Evolutionary conservation across 2,329 filamentous ascomycete species (phyloP).

Genomic region (Curvularia lunata): DNA sequence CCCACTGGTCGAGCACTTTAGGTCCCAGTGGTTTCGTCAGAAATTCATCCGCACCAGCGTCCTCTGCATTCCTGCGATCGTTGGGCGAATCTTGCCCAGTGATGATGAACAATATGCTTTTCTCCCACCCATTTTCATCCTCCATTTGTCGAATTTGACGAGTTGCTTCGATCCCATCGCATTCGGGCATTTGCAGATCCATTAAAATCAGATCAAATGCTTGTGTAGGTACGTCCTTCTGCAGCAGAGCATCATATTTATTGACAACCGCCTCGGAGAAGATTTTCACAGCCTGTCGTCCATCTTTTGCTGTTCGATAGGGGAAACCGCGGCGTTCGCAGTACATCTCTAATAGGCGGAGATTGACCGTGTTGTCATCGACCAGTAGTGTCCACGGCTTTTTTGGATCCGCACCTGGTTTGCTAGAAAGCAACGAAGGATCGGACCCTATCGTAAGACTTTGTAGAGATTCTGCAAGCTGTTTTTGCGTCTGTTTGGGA

Average conservation of each 20-base stretch:
- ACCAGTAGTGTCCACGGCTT: conserved; percentile 50
- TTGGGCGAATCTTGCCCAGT: conserved; percentile 42
- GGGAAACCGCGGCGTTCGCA: conserved; percentile 51
- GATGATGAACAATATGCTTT: conserved; percentile 42
- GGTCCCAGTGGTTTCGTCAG: conserved; percentile 43
- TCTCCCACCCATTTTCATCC: conserved; percentile 26
- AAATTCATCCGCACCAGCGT: conserved; percentile 42
- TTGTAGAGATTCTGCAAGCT: conserved; percentile 20
- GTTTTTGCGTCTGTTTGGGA: conserved; percentile 11
- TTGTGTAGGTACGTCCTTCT: conserved; percentile 4
- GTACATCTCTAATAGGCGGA: conserved; percentile 57
- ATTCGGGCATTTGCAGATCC: conserved; percentile 53
- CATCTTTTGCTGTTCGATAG: conserved; percentile 50
- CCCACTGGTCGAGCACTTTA: conserved; percentile 33
- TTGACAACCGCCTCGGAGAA: conserved; percentile 28
- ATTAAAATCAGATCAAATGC: conserved; percentile 49
- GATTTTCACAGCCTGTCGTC: conserved; percentile 49
- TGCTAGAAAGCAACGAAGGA: not conserved
- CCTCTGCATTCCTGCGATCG: conserved; percentile 33
- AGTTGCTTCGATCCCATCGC: conserved; percentile 48
- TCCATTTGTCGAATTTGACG: conserved; percentile 45
- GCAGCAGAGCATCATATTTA: conserved; percentile 12
- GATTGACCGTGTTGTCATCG: conserved; percentile 56
- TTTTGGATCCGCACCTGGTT: not conserved
- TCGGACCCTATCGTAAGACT: conserved; percentile 13